A percentile compares a stretch with the other conserved stretches of the same genome.
These are phyloP conservation scores for Postia placenta DNA, from an alignment of 768 basidiomycete genomes.

Conservation along the genomic window DNA sequence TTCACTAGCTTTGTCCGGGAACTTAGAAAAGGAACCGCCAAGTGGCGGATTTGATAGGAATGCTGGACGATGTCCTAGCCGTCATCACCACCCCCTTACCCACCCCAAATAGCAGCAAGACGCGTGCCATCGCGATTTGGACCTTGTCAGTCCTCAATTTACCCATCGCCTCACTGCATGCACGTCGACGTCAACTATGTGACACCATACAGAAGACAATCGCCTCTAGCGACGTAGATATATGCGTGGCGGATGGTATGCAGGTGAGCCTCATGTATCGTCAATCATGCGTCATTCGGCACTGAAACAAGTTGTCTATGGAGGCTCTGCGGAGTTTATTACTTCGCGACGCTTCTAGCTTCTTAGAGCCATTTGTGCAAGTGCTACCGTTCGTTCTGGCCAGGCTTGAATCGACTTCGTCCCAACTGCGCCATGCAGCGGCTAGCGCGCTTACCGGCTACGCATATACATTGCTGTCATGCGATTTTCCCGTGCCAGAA, in stretches of 20 bases:
- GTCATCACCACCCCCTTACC: slow-evolving; percentile 34
- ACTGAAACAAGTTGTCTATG: neutral
- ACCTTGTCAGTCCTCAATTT: slow-evolving; percentile 44
- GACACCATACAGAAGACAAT: slow-evolving; percentile 32
- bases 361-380: neutral
- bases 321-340: slow-evolving; percentile 3
- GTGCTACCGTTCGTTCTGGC: slow-evolving; percentile 2
- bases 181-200: slow-evolving; percentile 26
- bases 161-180: slow-evolving; percentile 32
- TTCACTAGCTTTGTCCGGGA: neutral
- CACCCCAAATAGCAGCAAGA: slow-evolving; percentile 36
- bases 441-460: neutral
- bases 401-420: neutral
- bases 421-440: neutral
- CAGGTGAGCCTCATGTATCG: neutral
- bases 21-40: neutral
- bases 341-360: neutral
- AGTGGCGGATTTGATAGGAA: slow-evolving; percentile 39
- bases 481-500: no score
- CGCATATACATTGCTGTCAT: neutral
- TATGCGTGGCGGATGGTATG: slow-evolving; percentile 1
- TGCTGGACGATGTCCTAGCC: slow-evolving; percentile 40
- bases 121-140: slow-evolving; percentile 42
- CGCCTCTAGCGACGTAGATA: slow-evolving; percentile 7
- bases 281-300: no score